A percentile compares a stretch with the other conserved stretches of the same genome.
phyloP scores from a whole-genome alignment of 768 basidiomycete genomes.

The Tricholoma bakamatsutake region DNA sequence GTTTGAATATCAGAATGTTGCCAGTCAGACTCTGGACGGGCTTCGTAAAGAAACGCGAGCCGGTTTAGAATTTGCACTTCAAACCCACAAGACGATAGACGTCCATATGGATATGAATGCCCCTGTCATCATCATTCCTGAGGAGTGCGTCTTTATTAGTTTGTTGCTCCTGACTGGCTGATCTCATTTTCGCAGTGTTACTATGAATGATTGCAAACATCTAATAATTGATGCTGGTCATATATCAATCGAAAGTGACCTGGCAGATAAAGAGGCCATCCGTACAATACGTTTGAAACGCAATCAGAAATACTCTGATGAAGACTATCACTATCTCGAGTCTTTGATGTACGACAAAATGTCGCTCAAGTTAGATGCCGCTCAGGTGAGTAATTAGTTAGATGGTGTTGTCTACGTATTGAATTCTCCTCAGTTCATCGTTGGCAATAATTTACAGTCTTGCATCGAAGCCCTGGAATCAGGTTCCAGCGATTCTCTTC shows the following conservation, averaged over 20 bases:
- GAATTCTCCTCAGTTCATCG: constrained; percentile 70
- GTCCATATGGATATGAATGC: constrained; percentile 96
- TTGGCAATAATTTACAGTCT: constrained; percentile 77
- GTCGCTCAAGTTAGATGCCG: constrained; percentile 73
- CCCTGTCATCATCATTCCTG: constrained; percentile 94
- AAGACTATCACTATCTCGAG: constrained; percentile 82
- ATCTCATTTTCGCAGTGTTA: constrained; percentile 47
- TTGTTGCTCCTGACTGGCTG: background rate
- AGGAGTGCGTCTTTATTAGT: constrained; percentile 52
- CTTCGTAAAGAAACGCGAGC: constrained; percentile 91
- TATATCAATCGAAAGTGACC: constrained; percentile 86
- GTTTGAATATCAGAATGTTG: constrained; percentile 58
- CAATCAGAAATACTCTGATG: constrained; percentile 77
- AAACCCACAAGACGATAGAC: constrained; percentile 93
- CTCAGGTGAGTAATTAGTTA: constrained; percentile 57
- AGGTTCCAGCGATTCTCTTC: constrained; percentile 53
- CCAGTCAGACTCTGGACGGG: constrained; percentile 90
- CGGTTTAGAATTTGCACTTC: constrained; percentile 88
- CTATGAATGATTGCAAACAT: constrained; percentile 71
- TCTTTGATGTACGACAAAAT: constrained; percentile 95
- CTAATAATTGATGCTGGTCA: constrained; percentile 95
- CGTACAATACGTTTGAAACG: constrained; percentile 77
- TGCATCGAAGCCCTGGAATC: constrained; percentile 76
- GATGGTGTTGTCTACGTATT: constrained; percentile 5
- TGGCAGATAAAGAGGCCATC: constrained; percentile 79